Conservation (phyloP, 2,329 filamentous ascomycete genomes). For the Rutstroemia sp. region DNA sequence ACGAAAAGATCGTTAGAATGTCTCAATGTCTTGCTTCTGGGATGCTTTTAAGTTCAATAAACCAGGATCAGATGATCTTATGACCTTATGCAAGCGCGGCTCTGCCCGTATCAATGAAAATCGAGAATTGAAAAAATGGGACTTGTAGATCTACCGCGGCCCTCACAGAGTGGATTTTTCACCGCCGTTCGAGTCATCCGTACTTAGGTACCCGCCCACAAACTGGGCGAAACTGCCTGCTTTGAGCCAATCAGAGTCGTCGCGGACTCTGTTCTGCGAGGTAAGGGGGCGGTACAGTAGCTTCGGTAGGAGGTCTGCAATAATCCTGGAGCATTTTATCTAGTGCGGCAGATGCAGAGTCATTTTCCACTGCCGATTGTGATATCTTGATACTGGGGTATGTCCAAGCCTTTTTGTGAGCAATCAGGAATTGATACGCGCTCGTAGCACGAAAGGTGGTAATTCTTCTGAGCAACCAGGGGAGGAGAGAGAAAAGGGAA, state of each 20-base stretch:
- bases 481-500: no score
- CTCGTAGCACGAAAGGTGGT: no score
- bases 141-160: constrained; percentile 8
- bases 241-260: background rate
- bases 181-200: constrained; percentile 1
- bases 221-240: background rate
- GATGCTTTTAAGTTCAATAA: background rate
- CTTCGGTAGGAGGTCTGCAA: background rate
- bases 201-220: background rate
- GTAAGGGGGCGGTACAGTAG: background rate
- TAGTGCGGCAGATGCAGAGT: constrained; percentile 5
- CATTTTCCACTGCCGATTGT: constrained; percentile 2
- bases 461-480: no score
- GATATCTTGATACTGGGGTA: background rate
- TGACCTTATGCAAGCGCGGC: constrained; percentile 12
- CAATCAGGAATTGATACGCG: no score
- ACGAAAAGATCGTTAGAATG: background rate
- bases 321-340: constrained; percentile 1
- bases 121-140: background rate
- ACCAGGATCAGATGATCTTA: constrained; percentile 4
- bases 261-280: background rate
- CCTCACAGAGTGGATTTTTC: background rate
- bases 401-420: background rate
- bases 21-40: constrained; percentile 1
- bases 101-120: constrained; percentile 11